Base-by-base conservation (phyloP, 2,329 filamentous ascomycete species). In the Lizonia empirigonia region DNA sequence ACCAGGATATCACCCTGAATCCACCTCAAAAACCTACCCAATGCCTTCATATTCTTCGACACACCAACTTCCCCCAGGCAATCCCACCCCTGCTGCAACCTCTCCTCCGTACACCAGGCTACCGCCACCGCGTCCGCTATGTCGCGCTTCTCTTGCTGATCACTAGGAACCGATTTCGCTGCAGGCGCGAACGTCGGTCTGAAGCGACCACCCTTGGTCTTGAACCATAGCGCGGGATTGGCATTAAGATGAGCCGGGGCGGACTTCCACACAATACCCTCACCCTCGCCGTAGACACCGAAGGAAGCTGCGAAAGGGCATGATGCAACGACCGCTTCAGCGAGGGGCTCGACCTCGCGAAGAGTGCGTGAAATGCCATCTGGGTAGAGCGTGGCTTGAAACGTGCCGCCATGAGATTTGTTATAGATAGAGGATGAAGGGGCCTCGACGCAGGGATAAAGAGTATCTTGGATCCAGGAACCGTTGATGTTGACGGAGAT, bases 251-350 rank as follows among this genome's bases (percentile, higher is more conserved):
- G 44, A 0, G 51, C 22, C 4, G 45, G 44, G 0, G 49, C 50
- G 10, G 59, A 57, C 37, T 68, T 68, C 65, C 64, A 68, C 1
- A 68, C 64, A 8, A 68, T 45, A 3, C 63, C 64, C 34, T 68
- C 65, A 32, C 65, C 65, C 37, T 58, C 57, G 35, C 65, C 65
- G 1, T 30, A 13, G 12, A 63, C 22, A 13, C 51, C 58, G 27
- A 68, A 65, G 4, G 50, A 59, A n/a, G 48, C 52, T 6, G 64
- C 63, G 30, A 68, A 68, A 0, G 65, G 64, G 32, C 65, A 68
- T 0, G 29, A 16, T 6, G 40, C 42, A 2, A 63, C 65, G n/a
- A 67, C 36, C 26, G 50, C 49, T 12, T 65, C 61, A 4, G 65
- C 59, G 0, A 64, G 36, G 0, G 35, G 22, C 10, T 58, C 50